Evolutionary conservation across 2,329 filamentous ascomycete genomes (phyloP), one percentile per base, ranked within the genome.

Genomic region (Sclerotinia subarctica): DNA sequence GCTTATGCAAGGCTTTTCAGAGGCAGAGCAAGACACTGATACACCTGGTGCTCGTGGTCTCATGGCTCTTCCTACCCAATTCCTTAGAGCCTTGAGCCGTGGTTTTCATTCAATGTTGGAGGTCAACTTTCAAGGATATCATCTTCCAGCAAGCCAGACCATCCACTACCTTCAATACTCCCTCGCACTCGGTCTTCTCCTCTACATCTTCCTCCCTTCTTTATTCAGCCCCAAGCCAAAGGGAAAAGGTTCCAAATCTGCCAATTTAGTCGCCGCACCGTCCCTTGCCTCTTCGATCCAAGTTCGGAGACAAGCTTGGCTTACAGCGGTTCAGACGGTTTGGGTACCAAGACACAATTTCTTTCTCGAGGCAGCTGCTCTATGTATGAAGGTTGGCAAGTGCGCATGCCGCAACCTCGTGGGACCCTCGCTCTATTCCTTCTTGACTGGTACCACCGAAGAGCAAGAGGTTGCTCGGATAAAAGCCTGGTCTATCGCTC

Each of bases 401-500:
- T 89, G 96, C 64, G 91, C 91, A 73, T 78, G 93, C 65, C 88
- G 92, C 57, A 93, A 93, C 72, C 78, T 91, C 0, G 87, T 97
- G 70, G 94, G 94, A 51, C 85, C 88, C 72, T 85, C 90, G 38
- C 83, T 90, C 13, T 97, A 95, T 77, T 90, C 93, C 68, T 84
- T 88, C 76, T 80, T 96, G 51, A 94, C 91, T 2, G 92, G 93
- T 0, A 86, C 91, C 59, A 94, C 90, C 1, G 88, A 90, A 72
- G 93, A 97, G 68, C 90, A 96, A 77, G 94, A 97, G 78, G 87
- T 86, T 64, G 94, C 92, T 8, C 87, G 94, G 38, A 86, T 96
- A 74, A 95, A 96, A 80, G 92, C 93, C 0, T 98, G 94, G 94
- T 86, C 90, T 46, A 97, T 97, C 75, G 94, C 94, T 19, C 85